phyloP scores from a whole-genome alignment of 2,329 filamentous ascomycete species.

The Didymella keratinophila region DNA sequence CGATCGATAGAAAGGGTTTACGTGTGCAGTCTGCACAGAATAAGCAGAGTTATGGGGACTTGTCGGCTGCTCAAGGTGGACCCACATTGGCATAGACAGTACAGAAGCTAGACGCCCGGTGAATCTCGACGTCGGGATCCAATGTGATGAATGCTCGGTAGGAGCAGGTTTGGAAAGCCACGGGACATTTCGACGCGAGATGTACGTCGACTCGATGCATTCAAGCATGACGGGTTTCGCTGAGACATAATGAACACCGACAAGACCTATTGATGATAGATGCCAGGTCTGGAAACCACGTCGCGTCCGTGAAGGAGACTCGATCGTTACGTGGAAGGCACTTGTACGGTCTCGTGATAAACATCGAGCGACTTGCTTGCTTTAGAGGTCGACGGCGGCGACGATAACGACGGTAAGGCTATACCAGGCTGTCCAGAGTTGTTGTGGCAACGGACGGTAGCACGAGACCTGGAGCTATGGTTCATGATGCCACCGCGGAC shows the following conservation, averaged over 20 bases:
- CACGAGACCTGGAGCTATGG: background rate
- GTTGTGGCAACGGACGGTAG: background rate
- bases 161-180: background rate
- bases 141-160: background rate
- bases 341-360: background rate
- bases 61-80: background rate
- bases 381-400: background rate
- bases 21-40: background rate
- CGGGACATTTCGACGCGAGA: background rate
- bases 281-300: no score
- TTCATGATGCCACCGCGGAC: background rate
- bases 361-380: background rate
- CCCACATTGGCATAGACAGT: background rate
- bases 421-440: background rate
- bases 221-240: no score
- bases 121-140: background rate
- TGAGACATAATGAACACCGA: background rate
- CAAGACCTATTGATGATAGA: no score
- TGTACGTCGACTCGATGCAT: background rate
- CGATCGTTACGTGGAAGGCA: background rate
- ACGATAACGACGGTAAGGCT: background rate
- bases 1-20: background rate
- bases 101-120: background rate
- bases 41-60: background rate
- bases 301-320: no score